Evolutionary conservation across 805 yeast species (phyloP).

Genomic region (Metschnikowia colocasiae): DNA sequence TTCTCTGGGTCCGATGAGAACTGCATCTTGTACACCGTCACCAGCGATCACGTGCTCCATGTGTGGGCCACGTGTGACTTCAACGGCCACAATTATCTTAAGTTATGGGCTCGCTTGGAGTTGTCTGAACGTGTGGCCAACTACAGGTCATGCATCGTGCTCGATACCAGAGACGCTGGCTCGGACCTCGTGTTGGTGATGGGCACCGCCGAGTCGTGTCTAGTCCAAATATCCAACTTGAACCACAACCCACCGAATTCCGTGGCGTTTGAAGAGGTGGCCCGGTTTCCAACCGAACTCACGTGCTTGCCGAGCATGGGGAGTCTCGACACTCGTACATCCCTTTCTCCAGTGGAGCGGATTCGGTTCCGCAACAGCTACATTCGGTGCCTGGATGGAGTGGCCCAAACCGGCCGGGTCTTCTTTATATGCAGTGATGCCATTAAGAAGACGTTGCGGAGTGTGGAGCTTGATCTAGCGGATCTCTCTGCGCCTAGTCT

Average conservation of each 20-base stretch:
- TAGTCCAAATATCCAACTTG: slow-evolving; percentile 50
- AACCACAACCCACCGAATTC: slow-evolving; percentile 54
- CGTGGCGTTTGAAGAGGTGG: slow-evolving; percentile 39
- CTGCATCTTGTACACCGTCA: slow-evolving; percentile 56
- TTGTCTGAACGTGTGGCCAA: slow-evolving; percentile 13
- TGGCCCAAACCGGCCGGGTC: slow-evolving; percentile 3
- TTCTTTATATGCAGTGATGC: slow-evolving; percentile 36
- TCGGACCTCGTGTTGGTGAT: slow-evolving; percentile 38
- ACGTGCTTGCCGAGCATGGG: slow-evolving; percentile 13
- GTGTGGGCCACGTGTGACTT: slow-evolving; percentile 67
- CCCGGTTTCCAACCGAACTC: slow-evolving; percentile 8
- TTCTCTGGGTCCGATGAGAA: slow-evolving; percentile 31
- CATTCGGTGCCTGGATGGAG: slow-evolving; percentile 5
- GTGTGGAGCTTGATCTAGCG: slow-evolving; percentile 20
- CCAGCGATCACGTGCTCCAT: slow-evolving; percentile 55
- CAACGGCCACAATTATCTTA: slow-evolving; percentile 54
- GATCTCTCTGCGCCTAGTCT: slow-evolving; percentile 7
- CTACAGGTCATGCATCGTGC: slow-evolving; percentile 7
- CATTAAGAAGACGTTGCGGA: slow-evolving; percentile 32
- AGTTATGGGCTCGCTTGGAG: slow-evolving; percentile 51
- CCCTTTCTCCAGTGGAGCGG: not conserved
- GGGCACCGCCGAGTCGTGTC: slow-evolving; percentile 31
- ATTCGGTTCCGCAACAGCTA: slow-evolving; percentile 2
- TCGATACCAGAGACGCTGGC: slow-evolving; percentile 7
- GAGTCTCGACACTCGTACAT: not conserved